Conservation (phyloP, 306 rosid species). For the Ormosia semicastrata region DNA sequence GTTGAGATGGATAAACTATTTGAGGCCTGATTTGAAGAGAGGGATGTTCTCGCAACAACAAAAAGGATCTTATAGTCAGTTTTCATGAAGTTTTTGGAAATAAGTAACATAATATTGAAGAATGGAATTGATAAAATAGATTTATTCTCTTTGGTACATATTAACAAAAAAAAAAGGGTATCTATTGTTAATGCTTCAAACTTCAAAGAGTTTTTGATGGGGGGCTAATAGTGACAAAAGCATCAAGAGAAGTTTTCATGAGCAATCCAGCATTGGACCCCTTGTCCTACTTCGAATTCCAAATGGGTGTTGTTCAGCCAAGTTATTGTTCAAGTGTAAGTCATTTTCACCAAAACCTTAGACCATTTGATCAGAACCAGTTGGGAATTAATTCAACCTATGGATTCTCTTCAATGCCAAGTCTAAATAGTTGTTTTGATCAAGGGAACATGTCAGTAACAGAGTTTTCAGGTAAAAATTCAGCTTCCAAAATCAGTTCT, state of each 20-base stretch:
- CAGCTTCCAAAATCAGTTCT: constrained; percentile 47
- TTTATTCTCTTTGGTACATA: neutral
- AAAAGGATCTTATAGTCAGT: constrained; percentile 69
- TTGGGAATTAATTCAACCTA: constrained; percentile 32
- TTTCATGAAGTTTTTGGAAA: constrained; percentile 91
- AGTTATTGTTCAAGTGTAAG: constrained; percentile 26
- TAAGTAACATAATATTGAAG: constrained; percentile 42
- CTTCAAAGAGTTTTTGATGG: too few species aligned
- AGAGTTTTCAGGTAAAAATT: constrained; percentile 56
- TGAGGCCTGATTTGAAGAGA: too few species aligned
- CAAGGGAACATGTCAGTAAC: too few species aligned
- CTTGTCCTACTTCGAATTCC: constrained; percentile 59
- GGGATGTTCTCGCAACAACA: too few species aligned
- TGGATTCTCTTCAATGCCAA: constrained; percentile 66
- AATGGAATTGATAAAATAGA: neutral
- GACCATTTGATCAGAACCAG: constrained; percentile 31
- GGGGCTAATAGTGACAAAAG: constrained; percentile 29
- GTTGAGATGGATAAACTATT: constrained; percentile 89
- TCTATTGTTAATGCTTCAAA: neutral
- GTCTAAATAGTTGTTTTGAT: constrained; percentile 55
- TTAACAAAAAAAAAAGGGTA: neutral
- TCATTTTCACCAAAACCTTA: constrained; percentile 6
- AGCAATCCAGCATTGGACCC: constrained; percentile 35
- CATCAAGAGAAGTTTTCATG: constrained; percentile 35
- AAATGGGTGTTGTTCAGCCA: constrained; percentile 29